These are phyloP conservation scores for Ascomycota sp. DNA, from an alignment of 2,329 filamentous ascomycete species.

Conservation along the genomic window DNA sequence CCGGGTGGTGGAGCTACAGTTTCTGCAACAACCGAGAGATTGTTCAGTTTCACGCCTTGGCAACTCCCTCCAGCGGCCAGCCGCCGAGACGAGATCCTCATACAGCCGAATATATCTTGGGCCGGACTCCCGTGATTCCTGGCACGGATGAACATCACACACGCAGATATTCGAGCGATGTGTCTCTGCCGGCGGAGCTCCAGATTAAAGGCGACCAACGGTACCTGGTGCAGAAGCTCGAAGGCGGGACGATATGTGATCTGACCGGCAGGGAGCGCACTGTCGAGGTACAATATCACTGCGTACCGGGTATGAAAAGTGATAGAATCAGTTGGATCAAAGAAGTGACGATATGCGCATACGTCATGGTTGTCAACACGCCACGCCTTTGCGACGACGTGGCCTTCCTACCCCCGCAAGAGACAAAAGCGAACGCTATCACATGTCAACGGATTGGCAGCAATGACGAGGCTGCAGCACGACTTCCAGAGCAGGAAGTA, in stretches of 20 bases:
- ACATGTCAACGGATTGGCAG: constrained; percentile 49
- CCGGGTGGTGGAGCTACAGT: constrained; percentile 88
- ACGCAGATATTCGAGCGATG: constrained; percentile 5
- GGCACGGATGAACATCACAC: constrained; percentile 6
- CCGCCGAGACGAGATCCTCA: constrained; percentile 57
- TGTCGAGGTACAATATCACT: constrained; percentile 65
- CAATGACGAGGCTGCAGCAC: constrained; percentile 21
- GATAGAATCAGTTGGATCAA: constrained; percentile 84
- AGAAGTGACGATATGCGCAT: constrained; percentile 73
- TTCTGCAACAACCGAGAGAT: constrained; percentile 81
- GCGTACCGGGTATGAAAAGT: constrained; percentile 47
- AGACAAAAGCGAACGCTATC: constrained; percentile 54
- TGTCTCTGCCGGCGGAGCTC: constrained; percentile 33
- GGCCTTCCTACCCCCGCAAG: constrained; percentile 62
- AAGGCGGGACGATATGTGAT: constrained; percentile 64
- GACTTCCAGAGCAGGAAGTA: constrained; percentile 9
- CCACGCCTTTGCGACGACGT: constrained; percentile 71
- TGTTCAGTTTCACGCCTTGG: constrained; percentile 71
- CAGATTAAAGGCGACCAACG: constrained; percentile 65
- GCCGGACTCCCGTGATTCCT: constrained; percentile 22
- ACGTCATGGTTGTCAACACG: constrained; percentile 82
- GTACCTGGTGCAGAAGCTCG: constrained; percentile 66
- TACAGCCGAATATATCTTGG: constrained; percentile 57
- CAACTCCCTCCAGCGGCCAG: constrained; percentile 40
- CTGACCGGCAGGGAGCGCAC: constrained; percentile 60